Evolutionary conservation across 352 stramenopile species (phyloP), one percentile per base, ranked within the genome.

Genomic region (Thalassiosira mediterranea): DNA sequence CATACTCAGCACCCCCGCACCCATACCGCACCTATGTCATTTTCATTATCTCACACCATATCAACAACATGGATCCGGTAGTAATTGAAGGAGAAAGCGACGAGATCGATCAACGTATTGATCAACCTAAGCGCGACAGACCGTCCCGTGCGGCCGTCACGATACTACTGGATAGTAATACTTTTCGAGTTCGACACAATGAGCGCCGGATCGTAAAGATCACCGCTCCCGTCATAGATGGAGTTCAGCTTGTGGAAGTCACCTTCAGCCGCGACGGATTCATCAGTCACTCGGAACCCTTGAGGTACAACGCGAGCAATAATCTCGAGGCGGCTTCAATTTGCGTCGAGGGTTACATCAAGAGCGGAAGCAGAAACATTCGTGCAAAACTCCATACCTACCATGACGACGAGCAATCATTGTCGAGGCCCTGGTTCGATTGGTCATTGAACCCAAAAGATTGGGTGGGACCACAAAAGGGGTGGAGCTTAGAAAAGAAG

Each of bases 171-270:
- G n/a, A n/a, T n/a, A 51, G 3, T 15, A 46, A 46, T 51, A 3
- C 10, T n/a, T 5, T 10, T 3, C 19, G 42, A 11, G 42, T 51
- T 21, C 19, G 37, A 46, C 37, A 46, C 10, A 46, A n/a, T 21
- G n/a, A 3, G 7, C 10, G 42, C 25, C 42, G 42, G 19, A 21
- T 21, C 7, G 42, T 51, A 21, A 51, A 51, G 10, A 51, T 51
- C 25, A 51, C 42, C 25, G 42, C 42, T 51, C 42, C 42, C 3
- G 10, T 51, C 25, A 21, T 51, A 51, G 25, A 51, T 10, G 42
- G 3, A 10, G 42, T 25, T n/a, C 3, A 25, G 42, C 42, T 11
- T 51, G 3, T 51, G 25, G 42, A 10, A 21, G 42, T 51, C 25
- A 11, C 42, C 10, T 51, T 51, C 42, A 11, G 2, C 42, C 19